These are phyloP conservation scores for Apiotrichum brassicae DNA, from an alignment of 1,284 basidiomycete species.

Conservation along the genomic window DNA sequence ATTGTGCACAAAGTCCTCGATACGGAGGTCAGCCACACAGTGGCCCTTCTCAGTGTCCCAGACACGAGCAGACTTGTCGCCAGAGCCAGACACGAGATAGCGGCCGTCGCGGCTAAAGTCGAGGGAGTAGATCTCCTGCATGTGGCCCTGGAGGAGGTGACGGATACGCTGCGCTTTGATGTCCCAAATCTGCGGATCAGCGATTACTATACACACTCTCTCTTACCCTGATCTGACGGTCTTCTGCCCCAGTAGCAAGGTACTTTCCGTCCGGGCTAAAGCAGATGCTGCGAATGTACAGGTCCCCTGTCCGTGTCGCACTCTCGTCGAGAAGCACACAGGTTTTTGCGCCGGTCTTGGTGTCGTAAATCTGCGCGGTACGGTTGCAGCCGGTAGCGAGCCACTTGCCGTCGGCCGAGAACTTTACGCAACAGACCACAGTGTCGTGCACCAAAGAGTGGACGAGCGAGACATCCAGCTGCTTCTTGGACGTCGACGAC, in stretches of 20 bases:
- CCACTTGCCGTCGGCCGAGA: conserved; percentile 80
- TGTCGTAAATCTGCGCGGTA: conserved; percentile 83
- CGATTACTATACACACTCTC: too few species aligned
- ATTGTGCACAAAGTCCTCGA: conserved; percentile 49
- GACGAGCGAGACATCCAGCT: conserved; percentile 78
- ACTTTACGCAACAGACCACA: conserved; percentile 89
- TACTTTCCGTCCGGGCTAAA: conserved; percentile 76
- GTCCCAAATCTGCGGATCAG: conserved; percentile 68
- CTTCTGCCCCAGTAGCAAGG: conserved; percentile 77
- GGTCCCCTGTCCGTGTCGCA: conserved; percentile 60
- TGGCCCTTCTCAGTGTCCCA: conserved; percentile 70
- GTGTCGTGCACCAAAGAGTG: conserved; percentile 91
- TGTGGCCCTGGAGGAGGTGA: conserved; percentile 73
- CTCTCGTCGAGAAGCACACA: conserved; percentile 65
- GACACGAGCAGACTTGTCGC: conserved; percentile 80
- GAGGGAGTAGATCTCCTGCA: conserved; percentile 84
- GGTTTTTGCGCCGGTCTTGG: conserved; percentile 71
- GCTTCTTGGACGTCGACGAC: conserved; percentile 74
- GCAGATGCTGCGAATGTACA: conserved; percentile 76
- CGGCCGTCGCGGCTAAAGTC: conserved; percentile 76
- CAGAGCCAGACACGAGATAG: conserved; percentile 79
- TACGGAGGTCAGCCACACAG: conserved; percentile 50
- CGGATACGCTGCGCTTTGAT: conserved; percentile 65
- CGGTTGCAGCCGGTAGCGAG: conserved; percentile 88
- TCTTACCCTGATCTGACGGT: conserved; percentile 70